Base-by-base conservation (phyloP, 2,329 filamentous ascomycete genomes). In the Ophiostoma himal-ulmi region DNA sequence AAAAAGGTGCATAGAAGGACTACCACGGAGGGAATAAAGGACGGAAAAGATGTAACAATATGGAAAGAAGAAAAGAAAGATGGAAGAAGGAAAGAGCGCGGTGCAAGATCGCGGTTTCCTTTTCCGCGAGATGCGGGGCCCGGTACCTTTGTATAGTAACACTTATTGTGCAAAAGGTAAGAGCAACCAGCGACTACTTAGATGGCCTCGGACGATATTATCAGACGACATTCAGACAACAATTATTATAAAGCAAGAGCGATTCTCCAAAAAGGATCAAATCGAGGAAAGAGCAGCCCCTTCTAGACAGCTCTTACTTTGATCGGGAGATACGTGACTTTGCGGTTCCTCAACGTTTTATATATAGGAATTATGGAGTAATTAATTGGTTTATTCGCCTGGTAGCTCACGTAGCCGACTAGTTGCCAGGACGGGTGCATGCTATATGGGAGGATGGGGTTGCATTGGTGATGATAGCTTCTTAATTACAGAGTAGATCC, bases 111-210 rank as follows among this genome's bases (percentile, higher is more conserved):
- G 30, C 34, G 17, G 60, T 39, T 64, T 64, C 34, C 34, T 39
- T n/a, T 64, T 37, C 17, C 20, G 30, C 30, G n/a, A 64, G 60
- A 64, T 64, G 60, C 60, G 60, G 60, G 60, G 60, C 60, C 60
- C 60, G 14, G 30, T 30, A 30, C n/a, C 26, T 64, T n/a, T 64
- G 20, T n/a, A 37, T 37, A 10, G 60, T 48, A 7, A 20, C 22
- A 26, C 52, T 1, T 13, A 26, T 22, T 22, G 52, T 5, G n/a
- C n/a, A 26, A 57, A 57, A 57, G 52, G 52, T 10, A 57, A 26
- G 22, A 57, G 8, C n/a, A 5, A 13, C 52, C n/a, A 48, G 13
- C 44, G 13, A 57, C 10, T 26, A 5, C 52, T 57, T 11, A 30
- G 30, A 30, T 30, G 30, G 30, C 30, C 30, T 30, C 30, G 30